Conservation (phyloP, 2,329 filamentous ascomycete species). For the Diatrype stigma region DNA sequence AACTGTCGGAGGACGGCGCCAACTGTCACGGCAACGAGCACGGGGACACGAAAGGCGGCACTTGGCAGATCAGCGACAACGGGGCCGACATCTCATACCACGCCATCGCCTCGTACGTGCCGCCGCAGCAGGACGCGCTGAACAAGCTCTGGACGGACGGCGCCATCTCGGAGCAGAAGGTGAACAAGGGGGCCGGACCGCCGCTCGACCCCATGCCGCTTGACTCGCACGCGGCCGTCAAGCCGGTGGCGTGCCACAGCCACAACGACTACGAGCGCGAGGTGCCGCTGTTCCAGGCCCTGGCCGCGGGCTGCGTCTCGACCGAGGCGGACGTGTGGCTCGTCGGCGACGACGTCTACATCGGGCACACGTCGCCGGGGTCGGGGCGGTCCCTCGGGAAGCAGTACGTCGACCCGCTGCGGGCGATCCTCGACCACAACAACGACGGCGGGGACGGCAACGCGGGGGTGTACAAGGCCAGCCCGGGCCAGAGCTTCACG, state of each 20-base stretch:
- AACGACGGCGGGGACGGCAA: conserved; percentile 12
- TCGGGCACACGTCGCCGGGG: conserved; percentile 21
- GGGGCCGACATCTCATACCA: conserved; percentile 26
- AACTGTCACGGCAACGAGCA: conserved; percentile 21
- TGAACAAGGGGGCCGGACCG: conserved; percentile 19
- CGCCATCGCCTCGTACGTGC: conserved; percentile 18
- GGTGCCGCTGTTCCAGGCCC: conserved; percentile 21
- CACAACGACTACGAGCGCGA: conserved; percentile 25
- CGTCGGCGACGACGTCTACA: conserved; percentile 16
- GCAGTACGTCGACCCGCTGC: conserved; percentile 24
- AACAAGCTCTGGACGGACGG: conserved; percentile 19
- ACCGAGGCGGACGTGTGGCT: conserved; percentile 26
- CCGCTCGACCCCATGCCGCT: conserved; percentile 25
- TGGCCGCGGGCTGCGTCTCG: conserved; percentile 23
- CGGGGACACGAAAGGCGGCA: conserved; percentile 25
- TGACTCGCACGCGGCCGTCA: conserved; percentile 19
- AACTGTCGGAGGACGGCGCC: conserved; percentile 15
- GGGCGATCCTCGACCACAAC: conserved; percentile 23
- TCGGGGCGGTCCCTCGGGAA: conserved; percentile 18
- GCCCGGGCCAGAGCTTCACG: conserved; percentile 17
- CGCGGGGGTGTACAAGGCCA: conserved; percentile 15
- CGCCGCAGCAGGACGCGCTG: conserved; percentile 21
- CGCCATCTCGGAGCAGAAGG: conserved; percentile 16
- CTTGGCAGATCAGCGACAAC: conserved; percentile 23
- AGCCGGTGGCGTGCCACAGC: conserved; percentile 21